Percentiles rank a stretch among this genome's conserved stretches.
Conservation (phyloP, 331 rosid genomes). For the Malus hybrid region DNA sequence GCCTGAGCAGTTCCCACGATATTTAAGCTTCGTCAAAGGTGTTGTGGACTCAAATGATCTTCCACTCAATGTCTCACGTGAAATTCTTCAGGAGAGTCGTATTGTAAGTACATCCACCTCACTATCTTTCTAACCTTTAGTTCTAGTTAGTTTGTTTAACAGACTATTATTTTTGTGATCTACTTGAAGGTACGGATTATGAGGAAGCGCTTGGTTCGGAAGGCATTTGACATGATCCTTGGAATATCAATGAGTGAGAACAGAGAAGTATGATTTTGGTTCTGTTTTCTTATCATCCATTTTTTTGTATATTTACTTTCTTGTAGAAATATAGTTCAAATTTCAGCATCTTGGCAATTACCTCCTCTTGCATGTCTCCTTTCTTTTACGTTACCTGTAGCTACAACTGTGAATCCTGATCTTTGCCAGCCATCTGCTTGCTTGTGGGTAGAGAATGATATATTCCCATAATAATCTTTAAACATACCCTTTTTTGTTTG, state of each 20-base stretch:
- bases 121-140: not conserved
- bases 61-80: constrained; percentile 97
- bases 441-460: not conserved
- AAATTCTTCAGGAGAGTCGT: constrained; percentile 97
- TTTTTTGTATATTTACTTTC: too few relatives aligned
- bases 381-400: too few relatives aligned
- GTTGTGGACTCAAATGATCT: constrained; percentile 96
- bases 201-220: constrained; percentile 92
- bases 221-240: constrained; percentile 93
- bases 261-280: constrained; percentile 46
- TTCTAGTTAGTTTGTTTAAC: not conserved
- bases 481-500: not conserved
- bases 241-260: constrained; percentile 94
- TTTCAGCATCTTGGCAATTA: constrained; percentile 27
- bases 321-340: constrained; percentile 1
- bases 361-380: too few relatives aligned
- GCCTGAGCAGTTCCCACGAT: constrained; percentile 74
- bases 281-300: not conserved
- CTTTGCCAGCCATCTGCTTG: not conserved
- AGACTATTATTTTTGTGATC: constrained; percentile 2
- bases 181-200: constrained; percentile 81
- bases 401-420: not conserved
- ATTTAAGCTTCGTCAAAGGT: constrained; percentile 92
- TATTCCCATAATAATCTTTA: not conserved
- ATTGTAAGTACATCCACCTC: constrained; percentile 48